Evolutionary conservation across 2,329 filamentous ascomycete genomes (phyloP), one percentile per base, ranked within the genome.

Genomic region (Sclerotinia borealis): DNA sequence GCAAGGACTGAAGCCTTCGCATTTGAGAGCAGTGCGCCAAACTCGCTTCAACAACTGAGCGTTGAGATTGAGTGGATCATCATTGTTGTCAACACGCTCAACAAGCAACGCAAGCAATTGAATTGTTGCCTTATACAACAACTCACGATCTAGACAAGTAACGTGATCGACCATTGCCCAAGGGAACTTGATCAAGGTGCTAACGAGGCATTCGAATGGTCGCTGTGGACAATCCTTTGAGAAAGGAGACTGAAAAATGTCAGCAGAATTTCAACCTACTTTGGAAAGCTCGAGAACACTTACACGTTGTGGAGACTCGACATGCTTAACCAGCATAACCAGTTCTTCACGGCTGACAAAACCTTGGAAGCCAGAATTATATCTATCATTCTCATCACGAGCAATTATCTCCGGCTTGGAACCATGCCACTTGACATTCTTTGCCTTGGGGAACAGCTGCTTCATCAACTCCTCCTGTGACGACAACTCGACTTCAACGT

Each of bases 161-260:
- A 88, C 83, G 60, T 78, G 68, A 3, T 83, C 74, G 1, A 84
- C 78, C 72, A 80, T 78, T 64, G 83, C 79, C 86, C 86, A 89
- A 0, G 86, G 86, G 49, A 86, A 72, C 70, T 75, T 75, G 58
- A 70, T 59, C 64, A 75, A 67, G 0, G 83, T 87, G 72, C 83
- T 86, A 68, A 89, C 86, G 69, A 89, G 77, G 71, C 81, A 85
- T 75, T 89, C 86, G 63, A 83, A 88, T 1, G 85, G 82, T 17
- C 86, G 81, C 74, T 89, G 85, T 0, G 85, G 84, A 68, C 84
- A 87, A 31, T 85, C 79, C 63, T 78, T 80, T 10, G 83, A 81
- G 70, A 84, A 88, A 0, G 83, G 82, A 15, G 84, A 85, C 84
- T 87, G 43, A 55, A 25, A 39, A 41, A 10, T 50, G 31, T 67